Evolutionary conservation across 371 early-diverging fungal genomes (phyloP).

Genomic region (Mortierella sp.): DNA sequence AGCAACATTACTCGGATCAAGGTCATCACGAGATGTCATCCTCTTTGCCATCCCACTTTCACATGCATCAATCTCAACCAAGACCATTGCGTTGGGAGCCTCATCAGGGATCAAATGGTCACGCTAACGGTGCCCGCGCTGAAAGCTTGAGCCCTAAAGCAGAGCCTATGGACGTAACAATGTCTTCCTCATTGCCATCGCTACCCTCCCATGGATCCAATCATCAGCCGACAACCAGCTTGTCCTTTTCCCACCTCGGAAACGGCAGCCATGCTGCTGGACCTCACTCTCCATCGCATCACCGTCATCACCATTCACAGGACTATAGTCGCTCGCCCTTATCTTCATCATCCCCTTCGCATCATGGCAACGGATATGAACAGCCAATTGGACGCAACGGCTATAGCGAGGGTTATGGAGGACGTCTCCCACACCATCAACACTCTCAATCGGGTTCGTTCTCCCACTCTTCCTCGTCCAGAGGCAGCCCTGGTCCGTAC

Average conservation of each 20-base stretch:
- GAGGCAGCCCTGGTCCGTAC: conserved; percentile 40
- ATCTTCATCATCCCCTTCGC: conserved; percentile 28
- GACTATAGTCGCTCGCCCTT: conserved; percentile 32
- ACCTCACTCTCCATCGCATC: conserved; percentile 20
- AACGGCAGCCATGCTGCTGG: conserved; percentile 5
- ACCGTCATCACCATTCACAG: conserved; percentile 45
- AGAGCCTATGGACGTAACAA: conserved; percentile 45
- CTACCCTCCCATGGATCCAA: conserved; percentile 23
- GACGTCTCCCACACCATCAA: conserved; percentile 9
- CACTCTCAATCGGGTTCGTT: conserved; percentile 23
- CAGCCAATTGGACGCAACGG: not conserved
- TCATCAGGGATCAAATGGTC: conserved; percentile 11
- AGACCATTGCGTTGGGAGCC: conserved; percentile 50
- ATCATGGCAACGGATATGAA: conserved; percentile 22
- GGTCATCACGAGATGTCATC: conserved; percentile 47
- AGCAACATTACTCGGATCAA: conserved; percentile 20
- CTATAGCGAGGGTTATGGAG: conserved; percentile 4
- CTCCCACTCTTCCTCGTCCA: conserved; percentile 5
- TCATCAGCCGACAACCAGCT: conserved; percentile 9
- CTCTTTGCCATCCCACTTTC: conserved; percentile 47
- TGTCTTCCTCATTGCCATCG: conserved; percentile 41
- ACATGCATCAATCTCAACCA: conserved; percentile 25
- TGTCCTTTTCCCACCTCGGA: conserved; percentile 35
- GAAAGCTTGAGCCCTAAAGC: conserved; percentile 36
- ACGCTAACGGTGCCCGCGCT: conserved; percentile 4